phyloP scores from a whole-genome alignment of 2,329 filamentous ascomycete genomes.

The Alternaria sp. region DNA sequence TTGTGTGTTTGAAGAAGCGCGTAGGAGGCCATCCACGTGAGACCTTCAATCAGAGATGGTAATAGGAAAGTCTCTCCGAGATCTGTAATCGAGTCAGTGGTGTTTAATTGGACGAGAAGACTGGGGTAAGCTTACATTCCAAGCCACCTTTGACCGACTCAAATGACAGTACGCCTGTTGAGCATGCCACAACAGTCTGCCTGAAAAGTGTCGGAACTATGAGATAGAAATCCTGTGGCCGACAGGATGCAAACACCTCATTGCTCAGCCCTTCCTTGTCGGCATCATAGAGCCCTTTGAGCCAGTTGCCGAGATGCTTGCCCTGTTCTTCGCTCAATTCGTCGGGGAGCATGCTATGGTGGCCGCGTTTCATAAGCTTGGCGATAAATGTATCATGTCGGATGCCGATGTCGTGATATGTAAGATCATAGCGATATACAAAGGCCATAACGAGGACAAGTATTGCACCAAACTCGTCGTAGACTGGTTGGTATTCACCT shows the following conservation, averaged over 20 bases:
- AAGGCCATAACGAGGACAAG: conserved; percentile 76
- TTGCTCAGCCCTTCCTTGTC: conserved; percentile 75
- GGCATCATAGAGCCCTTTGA: conserved; percentile 74
- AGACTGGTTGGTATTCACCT: conserved; percentile 82
- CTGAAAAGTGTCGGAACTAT: conserved; percentile 78
- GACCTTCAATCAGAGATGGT: conserved; percentile 76
- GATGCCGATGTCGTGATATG: conserved; percentile 68
- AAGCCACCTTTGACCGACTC: conserved; percentile 76
- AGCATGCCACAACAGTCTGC: conserved; percentile 74
- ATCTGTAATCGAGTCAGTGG: conserved; percentile 53
- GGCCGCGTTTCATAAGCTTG: conserved; percentile 67
- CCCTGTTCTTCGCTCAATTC: conserved; percentile 71
- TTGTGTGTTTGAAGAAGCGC: conserved; percentile 69
- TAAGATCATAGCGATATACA: conserved; percentile 75
- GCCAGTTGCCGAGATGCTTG: conserved; percentile 74
- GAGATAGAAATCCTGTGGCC: conserved; percentile 81
- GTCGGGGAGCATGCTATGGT: conserved; percentile 62
- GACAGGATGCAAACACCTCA: conserved; percentile 80
- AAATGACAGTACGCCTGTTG: conserved; percentile 68
- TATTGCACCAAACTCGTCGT: conserved; percentile 83
- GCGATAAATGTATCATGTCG: conserved; percentile 71
- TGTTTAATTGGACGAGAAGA: neutral
- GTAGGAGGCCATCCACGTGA: conserved; percentile 73
- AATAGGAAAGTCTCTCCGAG: conserved; percentile 80
- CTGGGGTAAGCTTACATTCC: conserved; percentile 64